Evolutionary conservation across 2,329 filamentous ascomycete species (phyloP).

Genomic region (Trichoderma polysporum): DNA sequence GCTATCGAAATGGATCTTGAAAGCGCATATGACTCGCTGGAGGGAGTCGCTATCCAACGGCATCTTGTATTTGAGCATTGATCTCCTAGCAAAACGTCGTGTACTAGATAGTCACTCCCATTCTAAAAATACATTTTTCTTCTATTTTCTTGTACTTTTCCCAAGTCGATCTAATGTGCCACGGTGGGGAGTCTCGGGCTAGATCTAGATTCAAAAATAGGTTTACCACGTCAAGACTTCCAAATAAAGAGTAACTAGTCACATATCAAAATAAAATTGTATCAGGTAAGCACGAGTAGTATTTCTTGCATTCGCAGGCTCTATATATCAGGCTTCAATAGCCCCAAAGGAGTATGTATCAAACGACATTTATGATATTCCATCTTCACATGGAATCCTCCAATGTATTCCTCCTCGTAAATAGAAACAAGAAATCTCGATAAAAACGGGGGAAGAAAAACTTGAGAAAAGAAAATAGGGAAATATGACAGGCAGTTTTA

Average conservation of each 20-base stretch:
- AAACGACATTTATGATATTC: neutral
- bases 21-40: neutral
- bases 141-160: no score
- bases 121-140: no score
- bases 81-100: no score
- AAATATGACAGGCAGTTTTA: slow-evolving; percentile 10
- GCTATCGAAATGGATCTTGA: neutral
- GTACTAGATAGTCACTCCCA: neutral
- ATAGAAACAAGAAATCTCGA: neutral
- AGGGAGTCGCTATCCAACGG: neutral
- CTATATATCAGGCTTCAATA: slow-evolving; percentile 19
- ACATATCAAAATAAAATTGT: neutral
- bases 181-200: no score
- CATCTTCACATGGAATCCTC: neutral
- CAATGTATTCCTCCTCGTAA: neutral
- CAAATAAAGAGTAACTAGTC: neutral
- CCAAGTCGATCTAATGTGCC: no score
- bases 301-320: slow-evolving; percentile 18
- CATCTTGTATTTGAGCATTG: neutral
- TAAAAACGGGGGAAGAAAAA: slow-evolving; percentile 14
- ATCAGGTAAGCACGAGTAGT: neutral
- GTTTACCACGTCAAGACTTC: no score
- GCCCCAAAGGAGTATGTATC: neutral
- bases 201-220: no score
- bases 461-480: slow-evolving; percentile 10